Evolutionary conservation across 1,139 yeast species (phyloP).

Genomic region (Pichia sp.): DNA sequence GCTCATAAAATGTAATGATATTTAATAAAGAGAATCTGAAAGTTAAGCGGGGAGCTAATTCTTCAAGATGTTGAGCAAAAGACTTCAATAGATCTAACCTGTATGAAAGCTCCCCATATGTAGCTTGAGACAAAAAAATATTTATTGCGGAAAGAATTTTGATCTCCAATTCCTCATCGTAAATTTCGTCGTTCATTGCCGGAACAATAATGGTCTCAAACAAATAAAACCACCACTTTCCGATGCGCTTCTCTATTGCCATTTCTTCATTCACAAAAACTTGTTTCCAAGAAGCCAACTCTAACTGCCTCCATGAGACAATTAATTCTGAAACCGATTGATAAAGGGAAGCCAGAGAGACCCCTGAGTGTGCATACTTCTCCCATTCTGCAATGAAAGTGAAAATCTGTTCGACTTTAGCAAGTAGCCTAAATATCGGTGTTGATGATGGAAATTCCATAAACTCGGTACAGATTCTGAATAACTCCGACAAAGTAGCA

Average conservation of each 20-base stretch:
- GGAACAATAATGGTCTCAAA: constrained; percentile 71
- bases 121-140: constrained; percentile 68
- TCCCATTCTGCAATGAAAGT: constrained; percentile 89
- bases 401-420: constrained; percentile 82
- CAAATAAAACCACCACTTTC: constrained; percentile 89
- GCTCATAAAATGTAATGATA: constrained; percentile 60
- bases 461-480: constrained; percentile 64
- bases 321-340: constrained; percentile 62
- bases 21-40: constrained; percentile 50
- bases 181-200: constrained; percentile 30
- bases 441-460: constrained; percentile 56
- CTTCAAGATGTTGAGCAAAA: constrained; percentile 48
- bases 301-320: constrained; percentile 87
- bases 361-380: constrained; percentile 79
- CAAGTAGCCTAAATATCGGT: constrained; percentile 74
- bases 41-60: constrained; percentile 24
- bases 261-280: constrained; percentile 66
- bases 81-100: constrained; percentile 60
- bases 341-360: constrained; percentile 54
- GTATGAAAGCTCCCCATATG: constrained; percentile 64
- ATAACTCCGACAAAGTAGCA: constrained; percentile 72
- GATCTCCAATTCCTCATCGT: constrained; percentile 34
- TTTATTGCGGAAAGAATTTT: constrained; percentile 67
- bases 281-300: constrained; percentile 79
- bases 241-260: constrained; percentile 46